Evolutionary conservation across 495 filamentous ascomycete genomes (phyloP).

Genomic region (Tuber calosporum): DNA sequence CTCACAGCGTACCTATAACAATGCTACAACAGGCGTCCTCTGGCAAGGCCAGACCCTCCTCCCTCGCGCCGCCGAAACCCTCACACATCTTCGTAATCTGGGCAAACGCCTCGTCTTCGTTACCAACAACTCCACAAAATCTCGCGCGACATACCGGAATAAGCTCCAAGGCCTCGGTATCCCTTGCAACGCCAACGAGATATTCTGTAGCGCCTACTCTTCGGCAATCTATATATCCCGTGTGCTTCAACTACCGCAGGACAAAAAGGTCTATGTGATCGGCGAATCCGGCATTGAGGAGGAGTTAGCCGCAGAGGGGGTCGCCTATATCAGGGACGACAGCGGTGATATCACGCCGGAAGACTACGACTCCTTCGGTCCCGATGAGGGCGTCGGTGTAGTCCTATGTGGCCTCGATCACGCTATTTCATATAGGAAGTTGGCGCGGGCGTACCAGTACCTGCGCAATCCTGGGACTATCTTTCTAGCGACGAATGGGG

Average conservation of each 20-base stretch:
- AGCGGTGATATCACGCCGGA: conserved; percentile 66
- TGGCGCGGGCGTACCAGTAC: conserved; percentile 76
- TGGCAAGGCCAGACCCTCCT: conserved; percentile 93
- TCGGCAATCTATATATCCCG: conserved; percentile 92
- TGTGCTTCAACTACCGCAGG: conserved; percentile 68
- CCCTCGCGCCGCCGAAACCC: conserved; percentile 69
- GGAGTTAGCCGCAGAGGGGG: conserved; percentile 67
- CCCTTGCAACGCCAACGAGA: conserved; percentile 70
- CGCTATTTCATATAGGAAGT: conserved; percentile 89
- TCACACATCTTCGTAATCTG: conserved; percentile 68
- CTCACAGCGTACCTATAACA: neutral
- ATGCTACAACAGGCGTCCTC: conserved; percentile 63
- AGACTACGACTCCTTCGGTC: conserved; percentile 69
- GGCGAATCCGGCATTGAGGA: conserved; percentile 88
- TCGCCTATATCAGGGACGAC: conserved; percentile 70
- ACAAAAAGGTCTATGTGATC: conserved; percentile 88
- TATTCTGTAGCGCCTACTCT: conserved; percentile 93
- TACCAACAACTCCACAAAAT: conserved; percentile 98
- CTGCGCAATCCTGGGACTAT: conserved; percentile 67
- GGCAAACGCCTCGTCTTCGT: conserved; percentile 94
- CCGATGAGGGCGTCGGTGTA: conserved; percentile 77
- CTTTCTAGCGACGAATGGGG: conserved; percentile 89
- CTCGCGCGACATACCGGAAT: conserved; percentile 80
- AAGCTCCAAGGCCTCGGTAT: conserved; percentile 82
- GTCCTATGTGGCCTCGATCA: conserved; percentile 87